Evolutionary conservation across 345 rosid genomes (phyloP).

Genomic region (Pistacia integerrima): DNA sequence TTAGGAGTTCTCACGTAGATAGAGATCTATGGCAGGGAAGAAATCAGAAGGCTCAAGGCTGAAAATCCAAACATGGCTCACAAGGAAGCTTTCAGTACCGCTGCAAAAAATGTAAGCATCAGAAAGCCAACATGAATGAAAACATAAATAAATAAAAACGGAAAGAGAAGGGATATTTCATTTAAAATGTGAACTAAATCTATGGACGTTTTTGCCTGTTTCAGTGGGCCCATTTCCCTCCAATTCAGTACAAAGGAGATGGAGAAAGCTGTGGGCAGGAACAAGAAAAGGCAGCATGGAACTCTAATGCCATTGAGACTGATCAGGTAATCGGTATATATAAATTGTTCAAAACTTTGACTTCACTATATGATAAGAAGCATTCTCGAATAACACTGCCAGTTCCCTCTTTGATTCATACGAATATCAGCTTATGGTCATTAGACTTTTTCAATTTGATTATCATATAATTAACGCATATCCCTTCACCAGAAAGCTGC

Average conservation of each 20-base stretch:
- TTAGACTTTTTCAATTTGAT: too few species aligned
- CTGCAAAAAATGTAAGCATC: constrained; percentile 80
- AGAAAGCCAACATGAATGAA: background rate
- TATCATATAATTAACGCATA: too few species aligned
- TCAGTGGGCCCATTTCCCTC: constrained; percentile 98
- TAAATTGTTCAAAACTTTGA: background rate
- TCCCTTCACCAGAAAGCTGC: too few species aligned
- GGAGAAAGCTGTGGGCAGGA: constrained; percentile 42
- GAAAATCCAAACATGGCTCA: constrained; percentile 92
- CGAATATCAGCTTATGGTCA: too few species aligned
- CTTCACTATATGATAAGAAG: background rate
- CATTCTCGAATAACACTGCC: too few species aligned
- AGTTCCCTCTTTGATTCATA: too few species aligned
- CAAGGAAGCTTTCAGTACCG: constrained; percentile 97
- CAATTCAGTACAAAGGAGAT: constrained; percentile 50
- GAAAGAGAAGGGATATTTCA: background rate
- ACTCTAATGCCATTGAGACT: constrained; percentile 25
- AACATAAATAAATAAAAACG: background rate
- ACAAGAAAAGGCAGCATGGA: constrained; percentile 31
- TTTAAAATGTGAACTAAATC: constrained; percentile 5
- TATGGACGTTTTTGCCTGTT: constrained; percentile 23
- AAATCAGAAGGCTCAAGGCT: constrained; percentile 91
- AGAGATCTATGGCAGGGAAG: constrained; percentile 61
- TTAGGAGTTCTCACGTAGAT: constrained; percentile 8
- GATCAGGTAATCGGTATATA: background rate